Base-by-base conservation (phyloP, 2,329 filamentous ascomycete genomes). In the Ceratocystis smalleyi region DNA sequence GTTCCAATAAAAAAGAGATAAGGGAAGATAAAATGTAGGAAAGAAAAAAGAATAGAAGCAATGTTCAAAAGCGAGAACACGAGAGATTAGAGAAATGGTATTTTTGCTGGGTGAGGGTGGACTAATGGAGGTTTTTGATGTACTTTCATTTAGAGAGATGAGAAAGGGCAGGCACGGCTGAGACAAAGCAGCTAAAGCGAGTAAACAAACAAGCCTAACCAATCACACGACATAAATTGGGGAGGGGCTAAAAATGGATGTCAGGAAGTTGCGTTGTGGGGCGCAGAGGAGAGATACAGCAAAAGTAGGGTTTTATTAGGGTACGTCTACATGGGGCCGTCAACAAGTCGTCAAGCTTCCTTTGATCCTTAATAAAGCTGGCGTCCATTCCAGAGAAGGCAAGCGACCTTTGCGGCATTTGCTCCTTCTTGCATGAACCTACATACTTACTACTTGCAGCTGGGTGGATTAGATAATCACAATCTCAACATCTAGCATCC, bases 201-300 rank as follows among this genome's bases (percentile, higher is more conserved):
- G 63, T 64, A 64, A 64, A 64, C 59, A 64, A 64, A 64, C 59
- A 61, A 64, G 27, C 24, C 43, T 43, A 47, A 59, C 63, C 43
- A 64, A 64, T 64, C 63, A 64, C 5, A 61, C 30, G 5, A 35
- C 12, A 24, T 6, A 54, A n/a, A 22, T 57, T 22, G 22, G 32
- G 35, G 35, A 61, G 59, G 30, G 27, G 22, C 51, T 30, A 55
- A 30, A 27, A 27, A 12, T n/a, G 27, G 51, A 24, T n/a, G n/a
- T 40, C 10, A 35, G 19, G 30, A 35, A 35, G 12, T n/a, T 17
- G 54, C 24, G n/a, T 35, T 27, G 45, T 47, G 45, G 45, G 45
- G n/a, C 45, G 47, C 8, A 24, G 19, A 8, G 2, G 24, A 12
- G 47, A 1, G 47, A 51, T 22, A 5, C 47, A 27, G 19, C 10